Evolutionary conservation across 768 basidiomycete species (phyloP), one percentile per base, ranked within the genome.

Genomic region (Mycena vitilis): DNA sequence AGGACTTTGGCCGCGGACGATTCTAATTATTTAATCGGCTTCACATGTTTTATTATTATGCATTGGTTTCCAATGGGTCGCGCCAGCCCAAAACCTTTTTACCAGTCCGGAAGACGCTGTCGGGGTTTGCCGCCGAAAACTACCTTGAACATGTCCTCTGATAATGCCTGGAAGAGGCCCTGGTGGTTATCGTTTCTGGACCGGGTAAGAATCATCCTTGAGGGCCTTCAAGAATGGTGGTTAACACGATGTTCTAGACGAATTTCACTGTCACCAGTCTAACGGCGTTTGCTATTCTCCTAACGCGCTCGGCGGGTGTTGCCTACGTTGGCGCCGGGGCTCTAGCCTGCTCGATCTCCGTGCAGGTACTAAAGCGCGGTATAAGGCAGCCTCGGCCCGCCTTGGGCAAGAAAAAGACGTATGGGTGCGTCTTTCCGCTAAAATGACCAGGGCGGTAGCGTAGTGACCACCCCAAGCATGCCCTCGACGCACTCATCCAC

Each of bases 401-500:
- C 40, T 73, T 76, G 30, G 75, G 80, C 44, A 79, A 75, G 71
- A 78, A 79, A 51, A 92, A 81, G 59, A 81, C 88, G 5, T 95
- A 91, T 75, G 93, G 93, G 93, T 94, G 73, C 56, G 87, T 34
- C 13, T 9, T 12, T 23, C 48, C 57, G 16, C 34, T 9, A 45
- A 59, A 13, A 36, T 22, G 47, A 11, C 30, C 30, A 30, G 30
- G 30, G 30, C 30, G 30, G 25, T 38, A 5, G n/a, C 12, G n/a
- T 11, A 44, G 45, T 30, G 30, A 37, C 45, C 38, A 10, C 60
- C 16, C 65, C 55, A 74, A 94, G 93, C 15, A 94, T 95, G 93
- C 93, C 93, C 7, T 92, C 91, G 69, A 94, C 93, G 7, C 93
- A 95, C 76, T 90, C 93, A 13, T 89, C 91, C 12, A 81, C 83